These are phyloP conservation scores for Turnera subulata DNA, from an alignment of 345 rosid genomes.

Conservation along the genomic window DNA sequence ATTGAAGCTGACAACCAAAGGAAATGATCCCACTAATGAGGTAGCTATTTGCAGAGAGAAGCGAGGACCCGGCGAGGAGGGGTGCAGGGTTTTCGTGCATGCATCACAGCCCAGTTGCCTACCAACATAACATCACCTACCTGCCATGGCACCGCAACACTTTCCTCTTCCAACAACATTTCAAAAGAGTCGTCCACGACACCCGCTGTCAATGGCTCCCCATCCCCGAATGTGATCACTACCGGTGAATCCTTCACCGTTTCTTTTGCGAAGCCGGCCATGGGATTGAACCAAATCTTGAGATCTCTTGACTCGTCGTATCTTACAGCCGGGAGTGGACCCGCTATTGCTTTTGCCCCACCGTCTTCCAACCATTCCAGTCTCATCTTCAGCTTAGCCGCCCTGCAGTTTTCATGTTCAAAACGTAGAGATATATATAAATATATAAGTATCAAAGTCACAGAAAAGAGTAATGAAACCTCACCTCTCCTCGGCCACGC, in stretches of 20 bases:
- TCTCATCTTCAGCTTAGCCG: constrained; percentile 67
- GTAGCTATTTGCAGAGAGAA: constrained; percentile 72
- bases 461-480: no score
- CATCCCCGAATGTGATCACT: constrained; percentile 71
- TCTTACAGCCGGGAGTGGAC: constrained; percentile 79
- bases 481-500: constrained; percentile 72
- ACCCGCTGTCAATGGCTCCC: constrained; percentile 55
- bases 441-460: not conserved
- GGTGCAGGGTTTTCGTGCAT: constrained; percentile 57
- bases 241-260: constrained; percentile 60
- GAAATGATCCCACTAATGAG: no score
- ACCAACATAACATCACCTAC: constrained; percentile 72
- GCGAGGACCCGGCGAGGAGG: constrained; percentile 81
- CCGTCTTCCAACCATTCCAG: constrained; percentile 80
- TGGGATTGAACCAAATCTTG: constrained; percentile 79
- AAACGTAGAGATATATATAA: not conserved
- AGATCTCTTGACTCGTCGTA: constrained; percentile 54
- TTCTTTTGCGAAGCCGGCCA: constrained; percentile 81
- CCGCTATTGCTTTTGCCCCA: constrained; percentile 68
- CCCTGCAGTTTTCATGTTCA: constrained; percentile 43
- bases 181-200: constrained; percentile 51
- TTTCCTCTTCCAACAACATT: constrained; percentile 72
- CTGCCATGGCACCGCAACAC: constrained; percentile 78
- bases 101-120: constrained; percentile 90
- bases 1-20: no score